Base-by-base conservation (phyloP, 83 land plant genomes). In the Isoetes engelmannii region DNA sequence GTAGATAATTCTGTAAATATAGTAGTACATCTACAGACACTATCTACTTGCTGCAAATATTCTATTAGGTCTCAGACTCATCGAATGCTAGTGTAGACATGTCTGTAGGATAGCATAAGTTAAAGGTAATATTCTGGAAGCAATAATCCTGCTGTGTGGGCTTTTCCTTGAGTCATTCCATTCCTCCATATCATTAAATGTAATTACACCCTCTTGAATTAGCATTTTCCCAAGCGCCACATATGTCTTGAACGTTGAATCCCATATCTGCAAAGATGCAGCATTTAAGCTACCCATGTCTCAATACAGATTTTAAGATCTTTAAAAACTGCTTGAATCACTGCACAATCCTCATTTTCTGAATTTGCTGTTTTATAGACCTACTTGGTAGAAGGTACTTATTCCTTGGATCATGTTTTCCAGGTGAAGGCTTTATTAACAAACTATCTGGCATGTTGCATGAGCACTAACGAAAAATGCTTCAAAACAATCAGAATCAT, bases 181-280 rank as follows among this genome's bases (percentile, higher is more conserved):
- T n/a, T 80, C 86, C 44, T 87, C 83, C 48, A 92, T 68, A 57
- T 92, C 92, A 8, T 74, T 48, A n/a, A 77, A 47, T 10, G 45
- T 82, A 54, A 92, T 74, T 49, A 89, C 75, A 20, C 85, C 92
- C 17, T 80, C 87, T 5, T 55, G 74, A 42, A 92, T 77, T 9
- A 92, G 78, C 6, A 61, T 50, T 64, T 83, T 77, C 7, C 98
- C 89, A 68, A 84, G 79, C 49, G 73, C 9, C 69, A 84, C 85
- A 47, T 79, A 85, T 44, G 88, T 83, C 65, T 76, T 74, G 59
- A 92, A 92, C 48, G 89, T 83, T 79, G 84, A 79, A 76, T 87
- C 95, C 98, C 88, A 92, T 6, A 92, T 68, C 98, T 92, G 79
- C 71, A 49, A 41, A 2, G n/a, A 28, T 28, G 37, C 37, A 28